Evolutionary conservation across 371 early-diverging fungal species (phyloP), one percentile per base, ranked within the genome.

Genomic region (Apophysomyces elegans): DNA sequence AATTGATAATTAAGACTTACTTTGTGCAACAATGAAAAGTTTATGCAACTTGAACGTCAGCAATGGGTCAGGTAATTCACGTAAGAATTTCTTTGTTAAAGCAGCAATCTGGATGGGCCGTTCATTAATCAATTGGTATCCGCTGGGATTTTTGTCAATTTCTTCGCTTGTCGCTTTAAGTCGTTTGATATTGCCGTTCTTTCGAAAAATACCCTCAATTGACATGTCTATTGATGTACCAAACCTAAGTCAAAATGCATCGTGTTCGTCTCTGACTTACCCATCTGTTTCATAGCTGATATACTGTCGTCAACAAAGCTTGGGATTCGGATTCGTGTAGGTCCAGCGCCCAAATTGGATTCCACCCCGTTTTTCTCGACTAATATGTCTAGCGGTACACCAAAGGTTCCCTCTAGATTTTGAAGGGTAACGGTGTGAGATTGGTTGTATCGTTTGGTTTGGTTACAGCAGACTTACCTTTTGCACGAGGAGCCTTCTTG

Each of bases 171-270:
- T 63, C 35, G 91, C 92, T 61, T 93, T 94, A 57, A 97, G 80
- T 44, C 91, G 76, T 63, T 93, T 83, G 68, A 97, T 96, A 70
- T 97, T 97, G 9, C 99, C 99, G 71, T 95, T 97, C 76, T 96
- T 97, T 63, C 99, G 88, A 84, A 98, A 98, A 9, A 97, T 91
- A 8, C 99, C 99, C 74, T 97, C 97, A 4, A 93, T 88, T 0
- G 90, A 84, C 82, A 97, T 83, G 70, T 95, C 75, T 69, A 65
- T 32, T 3, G 41, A 21, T 5, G 45, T 60, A 61, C 37, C 37
- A 58, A 36, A 36, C 56, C 35, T 21, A 21, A 58, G 36, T 56
- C 35, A 35, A 46, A 43, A n/a, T 21, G 16, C 39, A 7, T 13
- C 7, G 7, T 47, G 9, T 32, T 13, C 9, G 4, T 43, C 35